Evolutionary conservation across 1,284 basidiomycete species (phyloP), one percentile per base, ranked within the genome.

Genomic region (Sporisorium iseilematis-ciliati): DNA sequence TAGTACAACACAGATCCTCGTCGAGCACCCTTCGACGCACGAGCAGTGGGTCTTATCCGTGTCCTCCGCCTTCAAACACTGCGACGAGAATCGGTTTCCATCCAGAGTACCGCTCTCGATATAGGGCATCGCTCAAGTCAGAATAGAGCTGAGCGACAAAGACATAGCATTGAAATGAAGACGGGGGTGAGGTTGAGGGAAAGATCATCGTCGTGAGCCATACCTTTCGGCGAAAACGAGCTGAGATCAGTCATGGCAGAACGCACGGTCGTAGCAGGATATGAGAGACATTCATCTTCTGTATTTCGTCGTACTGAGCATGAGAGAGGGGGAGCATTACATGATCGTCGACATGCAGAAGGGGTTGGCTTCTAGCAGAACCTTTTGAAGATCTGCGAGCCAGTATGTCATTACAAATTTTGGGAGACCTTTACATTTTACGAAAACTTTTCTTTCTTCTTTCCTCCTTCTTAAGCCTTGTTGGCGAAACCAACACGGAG

Each of bases 401-500:
- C 56, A 38, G 35, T 3, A 12, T 16, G 35, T 38, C 35, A 14
- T 38, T 38, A 16, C 35, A 38, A 3, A 38, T 18, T 29, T 50
- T 53, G 53, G 21, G 56, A 18, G 20, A 41, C 57, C 35, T 14
- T 40, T 46, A 29, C 42, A 52, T 40, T 40, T n/a, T 29, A 20
- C 12, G 8, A 29, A 7, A 25, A 41, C 4, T 21, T 23, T 46
- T 18, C 31, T 26, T 45, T 25, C 40, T 20, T 42, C 25, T 20
- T 46, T 38, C 14, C 33, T 61, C 5, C 14, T 42, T n/a, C 25
- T 23, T 65, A 77, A 14, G 65, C 62, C 60, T 86, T 80, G 57
- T 77, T 75, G 18, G 86, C 86, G 76, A 88, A 87, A 23, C 87
- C 87, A 70, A 88, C 85, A 11, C 79, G 76, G 70, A 82, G 84